Conservation (phyloP, 495 filamentous ascomycete species). For the Penicillium lagena region DNA sequence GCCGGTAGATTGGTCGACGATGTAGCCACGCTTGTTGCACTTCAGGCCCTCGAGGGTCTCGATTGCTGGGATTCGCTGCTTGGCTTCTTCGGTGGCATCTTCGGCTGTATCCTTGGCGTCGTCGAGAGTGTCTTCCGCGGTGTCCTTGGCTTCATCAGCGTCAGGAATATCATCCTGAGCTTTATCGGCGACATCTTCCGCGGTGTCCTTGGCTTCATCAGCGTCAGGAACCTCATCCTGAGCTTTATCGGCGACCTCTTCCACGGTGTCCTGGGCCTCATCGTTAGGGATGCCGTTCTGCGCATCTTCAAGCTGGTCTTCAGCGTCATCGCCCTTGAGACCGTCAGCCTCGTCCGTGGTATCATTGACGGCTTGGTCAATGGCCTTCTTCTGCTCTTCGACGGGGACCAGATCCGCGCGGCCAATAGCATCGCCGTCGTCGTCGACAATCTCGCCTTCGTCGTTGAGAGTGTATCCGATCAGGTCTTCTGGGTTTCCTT, state of each 20-base stretch:
- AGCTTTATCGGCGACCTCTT: constrained; percentile 17
- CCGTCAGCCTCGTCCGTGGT: constrained; percentile 5
- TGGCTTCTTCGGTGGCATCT: constrained; percentile 25
- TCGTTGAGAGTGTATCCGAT: constrained; percentile 54
- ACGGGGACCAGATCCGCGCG: constrained; percentile 46
- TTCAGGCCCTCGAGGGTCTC: constrained; percentile 54
- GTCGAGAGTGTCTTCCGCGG: constrained; percentile 19
- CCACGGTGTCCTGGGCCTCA: background rate
- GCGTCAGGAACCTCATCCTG: background rate
- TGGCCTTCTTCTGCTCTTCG: constrained; percentile 25
- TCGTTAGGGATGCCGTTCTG: background rate
- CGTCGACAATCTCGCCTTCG: constrained; percentile 57
- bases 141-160: constrained; percentile 8
- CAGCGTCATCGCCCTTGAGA: constrained; percentile 16
- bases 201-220: constrained; percentile 10
- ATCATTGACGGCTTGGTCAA: constrained; percentile 13
- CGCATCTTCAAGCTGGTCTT: constrained; percentile 26
- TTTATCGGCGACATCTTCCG: constrained; percentile 17
- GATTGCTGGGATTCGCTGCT: constrained; percentile 43
- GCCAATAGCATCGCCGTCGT: constrained; percentile 58
- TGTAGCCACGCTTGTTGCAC: constrained; percentile 57
- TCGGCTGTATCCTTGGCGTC: constrained; percentile 22
- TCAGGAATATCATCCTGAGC: constrained; percentile 6
- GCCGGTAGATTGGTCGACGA: constrained; percentile 43
- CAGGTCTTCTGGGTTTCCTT: constrained; percentile 56